A percentile compares a stretch with the other conserved stretches of the same genome.
Evolutionary conservation across 1,139 yeast species (phyloP).

Genomic region (Meyerozyma guilliermondii): DNA sequence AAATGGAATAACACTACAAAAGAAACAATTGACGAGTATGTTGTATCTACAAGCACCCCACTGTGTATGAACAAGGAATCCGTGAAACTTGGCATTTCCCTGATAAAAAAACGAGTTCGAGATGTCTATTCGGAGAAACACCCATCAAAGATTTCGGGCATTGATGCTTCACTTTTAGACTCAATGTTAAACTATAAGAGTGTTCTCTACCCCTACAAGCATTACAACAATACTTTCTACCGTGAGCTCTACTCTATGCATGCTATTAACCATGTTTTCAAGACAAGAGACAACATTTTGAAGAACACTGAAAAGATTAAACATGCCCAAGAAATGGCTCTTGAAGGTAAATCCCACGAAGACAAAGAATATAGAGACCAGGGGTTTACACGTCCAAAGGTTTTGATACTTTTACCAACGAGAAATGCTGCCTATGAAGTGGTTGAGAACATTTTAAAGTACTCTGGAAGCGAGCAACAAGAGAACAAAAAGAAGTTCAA

Average conservation of each 20-base stretch:
- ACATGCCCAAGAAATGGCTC: conserved; percentile 37
- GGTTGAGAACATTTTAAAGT: conserved; percentile 55
- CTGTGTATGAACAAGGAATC: too few species aligned
- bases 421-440: conserved; percentile 72
- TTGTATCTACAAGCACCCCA: not conserved
- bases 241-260: conserved; percentile 67
- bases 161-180: conserved; percentile 35
- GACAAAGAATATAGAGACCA: conserved; percentile 75
- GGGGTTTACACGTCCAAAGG: conserved; percentile 93
- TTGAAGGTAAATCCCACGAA: conserved; percentile 36
- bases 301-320: conserved; percentile 65
- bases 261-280: conserved; percentile 74
- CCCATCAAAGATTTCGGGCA: conserved; percentile 9
- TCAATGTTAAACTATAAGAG: conserved; percentile 75
- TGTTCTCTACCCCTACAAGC: conserved; percentile 52
- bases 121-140: conserved; percentile 19
- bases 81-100: not conserved
- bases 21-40: conserved; percentile 7
- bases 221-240: conserved; percentile 42
- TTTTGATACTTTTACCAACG: conserved; percentile 77
- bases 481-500: conserved; percentile 78
- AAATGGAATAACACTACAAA: conserved; percentile 26
- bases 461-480: conserved; percentile 67
- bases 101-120: conserved; percentile 27
- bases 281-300: conserved; percentile 77